A percentile compares a stretch with the other conserved stretches of the same genome.
phyloP scores from a whole-genome alignment of 78 protist genomes.

The Dictyostelium citrinum region DNA sequence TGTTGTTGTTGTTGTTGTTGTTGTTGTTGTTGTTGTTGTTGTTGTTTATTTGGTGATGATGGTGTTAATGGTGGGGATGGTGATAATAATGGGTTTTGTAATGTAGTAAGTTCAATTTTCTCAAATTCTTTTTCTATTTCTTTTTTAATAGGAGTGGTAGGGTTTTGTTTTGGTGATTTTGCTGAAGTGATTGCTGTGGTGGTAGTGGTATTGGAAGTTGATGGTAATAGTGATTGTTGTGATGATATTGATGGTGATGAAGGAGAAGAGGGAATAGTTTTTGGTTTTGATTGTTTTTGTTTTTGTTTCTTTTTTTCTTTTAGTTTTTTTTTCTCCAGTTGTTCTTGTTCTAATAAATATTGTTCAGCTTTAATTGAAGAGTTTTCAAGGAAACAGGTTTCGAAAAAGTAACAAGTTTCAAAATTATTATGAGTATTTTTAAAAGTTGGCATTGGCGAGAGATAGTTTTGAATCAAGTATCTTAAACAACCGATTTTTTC shows the following conservation, averaged over 20 bases:
- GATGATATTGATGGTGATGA: not conserved
- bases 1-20: not conserved
- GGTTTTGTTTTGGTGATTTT: not conserved
- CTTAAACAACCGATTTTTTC: not conserved
- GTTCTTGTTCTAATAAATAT: not conserved
- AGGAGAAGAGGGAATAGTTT: not conserved
- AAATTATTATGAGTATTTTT: not conserved
- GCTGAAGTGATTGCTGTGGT: not conserved
- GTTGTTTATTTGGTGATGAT: not conserved
- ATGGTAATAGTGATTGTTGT: no score
- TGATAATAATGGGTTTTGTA: not conserved
- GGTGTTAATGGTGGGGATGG: not conserved
- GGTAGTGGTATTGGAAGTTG: not conserved
- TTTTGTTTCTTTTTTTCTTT: not conserved
- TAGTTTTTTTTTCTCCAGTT: not conserved
- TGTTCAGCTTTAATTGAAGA: not conserved
- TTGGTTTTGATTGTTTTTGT: not conserved
- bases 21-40: constrained; percentile 14
- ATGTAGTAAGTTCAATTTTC: not conserved
- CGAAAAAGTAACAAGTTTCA: not conserved
- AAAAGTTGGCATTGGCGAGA: not conserved
- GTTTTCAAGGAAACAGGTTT: not conserved
- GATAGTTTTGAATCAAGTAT: not conserved
- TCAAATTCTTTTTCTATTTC: not conserved
- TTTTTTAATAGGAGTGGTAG: not conserved